A percentile compares a stretch with the other conserved stretches of the same genome.
Evolutionary conservation across 139 green algal species (phyloP).

Genomic region (Picochlorum sp.): DNA sequence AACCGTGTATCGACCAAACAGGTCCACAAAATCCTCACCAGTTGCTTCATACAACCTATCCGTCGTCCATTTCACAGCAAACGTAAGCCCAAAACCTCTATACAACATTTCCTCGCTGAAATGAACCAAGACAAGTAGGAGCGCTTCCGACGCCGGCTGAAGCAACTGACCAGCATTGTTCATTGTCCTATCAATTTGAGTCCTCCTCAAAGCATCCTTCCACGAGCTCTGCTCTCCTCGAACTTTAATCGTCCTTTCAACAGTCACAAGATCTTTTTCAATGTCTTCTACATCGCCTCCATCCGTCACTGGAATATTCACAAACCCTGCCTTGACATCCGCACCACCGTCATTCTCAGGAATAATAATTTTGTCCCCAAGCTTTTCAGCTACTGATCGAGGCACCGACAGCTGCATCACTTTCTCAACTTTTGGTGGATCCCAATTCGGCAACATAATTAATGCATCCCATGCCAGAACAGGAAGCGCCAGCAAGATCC

Average conservation of each 20-base stretch:
- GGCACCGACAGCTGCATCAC: background rate
- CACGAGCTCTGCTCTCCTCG: constrained; percentile 17
- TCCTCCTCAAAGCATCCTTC: constrained; percentile 14
- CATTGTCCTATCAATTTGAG: constrained; percentile 12
- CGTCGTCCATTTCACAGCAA: constrained; percentile 34
- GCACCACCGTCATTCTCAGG: background rate
- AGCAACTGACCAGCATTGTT: constrained; percentile 21
- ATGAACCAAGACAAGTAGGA: constrained; percentile 26
- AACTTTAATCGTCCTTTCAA: constrained; percentile 19
- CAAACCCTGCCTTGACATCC: constrained; percentile 1
- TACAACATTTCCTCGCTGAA: constrained; percentile 56
- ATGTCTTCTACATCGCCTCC: background rate
- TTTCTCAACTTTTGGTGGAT: background rate
- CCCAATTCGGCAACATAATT: constrained; percentile 5
- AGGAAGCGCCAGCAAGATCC: background rate
- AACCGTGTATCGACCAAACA: background rate
- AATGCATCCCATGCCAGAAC: background rate
- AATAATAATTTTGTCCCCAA: background rate
- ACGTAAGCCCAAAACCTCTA: constrained; percentile 37
- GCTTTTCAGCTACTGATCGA: constrained; percentile 1
- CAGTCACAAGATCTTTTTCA: constrained; percentile 11
- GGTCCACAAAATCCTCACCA: constrained; percentile 21
- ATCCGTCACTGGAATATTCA: background rate
- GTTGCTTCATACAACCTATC: constrained; percentile 38
- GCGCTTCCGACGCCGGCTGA: constrained; percentile 17